A percentile compares a stretch with the other conserved stretches of the same genome.
Evolutionary conservation across 768 basidiomycete genomes (phyloP).

Genomic region (Lentinula aciculospora): DNA sequence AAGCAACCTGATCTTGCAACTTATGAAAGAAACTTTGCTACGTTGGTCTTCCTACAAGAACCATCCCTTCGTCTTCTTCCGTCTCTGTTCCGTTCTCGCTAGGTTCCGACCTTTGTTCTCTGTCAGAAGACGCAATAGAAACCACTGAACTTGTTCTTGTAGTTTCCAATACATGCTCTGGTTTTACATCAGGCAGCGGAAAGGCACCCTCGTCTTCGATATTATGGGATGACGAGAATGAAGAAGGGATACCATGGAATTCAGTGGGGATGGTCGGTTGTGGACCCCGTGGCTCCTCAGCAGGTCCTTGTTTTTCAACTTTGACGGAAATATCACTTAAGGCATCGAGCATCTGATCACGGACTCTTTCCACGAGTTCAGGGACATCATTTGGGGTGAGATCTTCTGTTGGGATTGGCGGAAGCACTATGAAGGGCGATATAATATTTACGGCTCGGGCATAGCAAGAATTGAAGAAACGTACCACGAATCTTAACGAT

Average conservation of each 20-base stretch:
- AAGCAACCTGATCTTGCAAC: not conserved
- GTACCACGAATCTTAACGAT: slow-evolving; percentile 77
- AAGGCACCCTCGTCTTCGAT: not conserved
- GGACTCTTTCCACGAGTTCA: slow-evolving; percentile 59
- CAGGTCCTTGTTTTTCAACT: slow-evolving; percentile 16
- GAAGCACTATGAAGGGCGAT: slow-evolving; percentile 59
- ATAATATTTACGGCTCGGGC: not conserved
- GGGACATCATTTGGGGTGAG: slow-evolving; percentile 67
- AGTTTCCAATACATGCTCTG: slow-evolving; percentile 7
- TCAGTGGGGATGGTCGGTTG: not conserved
- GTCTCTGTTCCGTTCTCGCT: slow-evolving; percentile 71
- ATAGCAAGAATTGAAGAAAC: slow-evolving; percentile 16
- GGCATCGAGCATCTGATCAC: slow-evolving; percentile 72
- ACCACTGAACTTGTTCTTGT: slow-evolving; percentile 19
- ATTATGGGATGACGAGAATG: not conserved
- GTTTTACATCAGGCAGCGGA: not conserved
- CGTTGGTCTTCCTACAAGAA: slow-evolving; percentile 62
- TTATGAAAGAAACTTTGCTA: slow-evolving; percentile 6
- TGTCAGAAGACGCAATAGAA: slow-evolving; percentile 28
- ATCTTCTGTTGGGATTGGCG: slow-evolving; percentile 74
- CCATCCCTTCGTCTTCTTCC: slow-evolving; percentile 82
- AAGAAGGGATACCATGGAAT: not conserved
- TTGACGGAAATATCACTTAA: slow-evolving; percentile 73
- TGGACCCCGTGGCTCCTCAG: slow-evolving; percentile 3
- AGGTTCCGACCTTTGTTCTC: slow-evolving; percentile 31